phyloP scores from a whole-genome alignment of 139 green algal genomes.

The Nannochloris sp. region DNA sequence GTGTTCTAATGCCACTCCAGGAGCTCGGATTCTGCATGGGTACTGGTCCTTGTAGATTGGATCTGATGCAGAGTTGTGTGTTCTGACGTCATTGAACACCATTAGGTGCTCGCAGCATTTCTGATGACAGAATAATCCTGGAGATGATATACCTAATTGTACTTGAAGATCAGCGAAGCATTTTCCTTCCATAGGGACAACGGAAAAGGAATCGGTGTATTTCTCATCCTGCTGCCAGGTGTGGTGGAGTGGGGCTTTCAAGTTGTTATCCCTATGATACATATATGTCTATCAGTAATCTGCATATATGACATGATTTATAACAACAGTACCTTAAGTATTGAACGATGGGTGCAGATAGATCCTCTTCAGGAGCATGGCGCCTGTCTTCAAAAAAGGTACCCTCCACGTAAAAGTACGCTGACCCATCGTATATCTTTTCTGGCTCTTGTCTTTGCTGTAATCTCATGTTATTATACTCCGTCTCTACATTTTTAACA shows the following conservation, averaged over 20 bases:
- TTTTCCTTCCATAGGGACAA: conserved; percentile 25
- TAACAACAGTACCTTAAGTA: conserved; percentile 1
- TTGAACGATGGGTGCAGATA: conserved; percentile 14
- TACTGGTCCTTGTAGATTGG: conserved; percentile 30
- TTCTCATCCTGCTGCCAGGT: neutral
- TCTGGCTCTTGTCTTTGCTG: neutral
- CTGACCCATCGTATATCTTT: conserved; percentile 4
- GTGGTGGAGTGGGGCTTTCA: conserved; percentile 9
- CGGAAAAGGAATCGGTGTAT: conserved; percentile 15
- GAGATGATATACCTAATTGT: conserved; percentile 25
- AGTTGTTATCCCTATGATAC: neutral
- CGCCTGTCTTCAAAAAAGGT: conserved; percentile 46
- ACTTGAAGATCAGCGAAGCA: conserved; percentile 28
- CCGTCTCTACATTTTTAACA: conserved; percentile 10
- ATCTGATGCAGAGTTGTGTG: conserved; percentile 25
- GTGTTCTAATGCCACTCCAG: neutral
- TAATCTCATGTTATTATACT: neutral
- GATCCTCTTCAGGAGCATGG: conserved; percentile 10
- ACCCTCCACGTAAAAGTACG: conserved; percentile 48
- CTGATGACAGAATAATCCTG: conserved; percentile 53
- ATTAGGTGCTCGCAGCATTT: conserved; percentile 61
- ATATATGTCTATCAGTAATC: too few relatives aligned
- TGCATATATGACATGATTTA: too few relatives aligned
- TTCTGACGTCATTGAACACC: conserved; percentile 39
- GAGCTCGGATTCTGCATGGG: conserved; percentile 18